Percentiles rank a stretch among this genome's conserved stretches.
phyloP scores from a whole-genome alignment of 2,329 filamentous ascomycete genomes.

The Diaporthe capsici region DNA sequence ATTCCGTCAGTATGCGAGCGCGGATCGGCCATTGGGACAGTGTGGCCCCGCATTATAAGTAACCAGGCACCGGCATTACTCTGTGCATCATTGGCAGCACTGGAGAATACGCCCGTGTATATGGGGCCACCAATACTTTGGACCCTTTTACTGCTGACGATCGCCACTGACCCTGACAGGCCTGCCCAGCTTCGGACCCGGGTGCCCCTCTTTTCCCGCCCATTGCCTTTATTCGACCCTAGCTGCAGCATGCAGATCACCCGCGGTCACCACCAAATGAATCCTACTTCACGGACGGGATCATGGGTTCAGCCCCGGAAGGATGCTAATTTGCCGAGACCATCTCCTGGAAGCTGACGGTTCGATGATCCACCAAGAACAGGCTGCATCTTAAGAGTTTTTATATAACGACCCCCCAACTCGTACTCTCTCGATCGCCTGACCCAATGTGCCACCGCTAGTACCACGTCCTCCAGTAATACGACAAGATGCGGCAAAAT shows the following conservation, averaged over 20 bases:
- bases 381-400: slow-evolving; percentile 2
- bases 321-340: slow-evolving; percentile 11
- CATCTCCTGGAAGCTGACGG: not conserved
- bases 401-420: not conserved
- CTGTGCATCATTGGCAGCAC: not conserved
- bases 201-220: not conserved
- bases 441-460: not conserved
- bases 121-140: not conserved
- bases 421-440: not conserved
- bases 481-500: not conserved
- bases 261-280: not conserved
- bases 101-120: not conserved
- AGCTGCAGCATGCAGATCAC: slow-evolving; percentile 5
- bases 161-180: not conserved
- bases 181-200: not conserved
- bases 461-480: not conserved
- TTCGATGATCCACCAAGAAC: not conserved
- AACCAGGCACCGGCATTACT: not conserved
- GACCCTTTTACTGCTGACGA: slow-evolving; percentile 2
- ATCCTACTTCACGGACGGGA: not conserved
- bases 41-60: not conserved
- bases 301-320: not conserved
- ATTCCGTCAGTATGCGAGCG: not conserved
- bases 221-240: not conserved
- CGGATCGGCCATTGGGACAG: not conserved